Evolutionary conservation across 2,329 filamentous ascomycete genomes (phyloP), one percentile per base, ranked within the genome.

Genomic region (Alternaria conjuncta): DNA sequence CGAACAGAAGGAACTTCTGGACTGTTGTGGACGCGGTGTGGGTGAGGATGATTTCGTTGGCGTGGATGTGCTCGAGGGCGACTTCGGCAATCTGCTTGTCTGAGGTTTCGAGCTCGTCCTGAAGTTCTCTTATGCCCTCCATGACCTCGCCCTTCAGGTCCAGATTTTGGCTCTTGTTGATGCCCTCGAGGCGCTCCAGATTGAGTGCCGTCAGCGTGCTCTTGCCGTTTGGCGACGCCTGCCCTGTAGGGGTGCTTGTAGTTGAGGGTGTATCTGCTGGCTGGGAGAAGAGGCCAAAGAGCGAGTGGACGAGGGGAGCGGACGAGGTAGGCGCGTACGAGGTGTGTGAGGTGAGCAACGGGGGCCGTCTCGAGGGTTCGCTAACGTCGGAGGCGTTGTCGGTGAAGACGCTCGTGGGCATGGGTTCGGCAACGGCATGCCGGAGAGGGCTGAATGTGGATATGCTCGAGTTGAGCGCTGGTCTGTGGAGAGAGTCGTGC

Each of bases 101-200:
- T 8, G 94, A 94, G 76, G 95, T 92, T 69, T 92, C 91, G 60
- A 99, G 90, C 82, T 99, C 96, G 76, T 99, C 96, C 79, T 97
- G 92, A 64, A 99, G 94, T 79, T 99, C 96, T 73, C 93, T 90
- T 73, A 99, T 97, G 45, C 94, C 96, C 72, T 96, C 92, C 69
- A 97, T 90, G 25, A 98, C 91, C 80, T 98, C 96, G 13, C 93
- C 93, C 64, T 94, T 92, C 62, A 98, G 85, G 66, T 96, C 91
- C 64, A 92, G 87, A 41, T 68, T 57, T 84, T 71, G 66, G 53
- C 69, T 74, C 62, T 67, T 73, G 68, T 79, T 78, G 12, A 85
- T 80, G 25, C 78, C 77, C 20, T 71, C 56, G 71, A 81, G 68
- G 75, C 83, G 73, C 59, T 80, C 76, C 18, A 80, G 67, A 50